These are phyloP conservation scores for Aspergillus olivimuriae DNA, from an alignment of 495 filamentous ascomycete species.

Conservation along the genomic window DNA sequence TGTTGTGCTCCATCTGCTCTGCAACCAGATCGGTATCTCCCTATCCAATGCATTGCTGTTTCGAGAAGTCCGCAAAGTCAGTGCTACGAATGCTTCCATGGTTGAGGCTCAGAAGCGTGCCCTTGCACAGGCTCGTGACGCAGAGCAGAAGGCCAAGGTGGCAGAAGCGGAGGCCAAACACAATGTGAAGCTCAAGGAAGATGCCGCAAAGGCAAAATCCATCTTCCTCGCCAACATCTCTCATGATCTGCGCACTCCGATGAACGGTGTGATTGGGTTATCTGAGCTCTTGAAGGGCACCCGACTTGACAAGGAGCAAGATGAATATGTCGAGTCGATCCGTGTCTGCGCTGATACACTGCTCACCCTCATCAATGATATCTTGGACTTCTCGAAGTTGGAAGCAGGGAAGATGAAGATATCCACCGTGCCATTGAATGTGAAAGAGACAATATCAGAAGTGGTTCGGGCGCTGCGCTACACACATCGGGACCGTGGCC, in stretches of 20 bases:
- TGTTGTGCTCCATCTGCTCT: constrained; percentile 76
- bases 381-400: constrained; percentile 87
- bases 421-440: constrained; percentile 75
- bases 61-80: constrained; percentile 73
- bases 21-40: constrained; percentile 85
- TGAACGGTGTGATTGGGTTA: constrained; percentile 88
- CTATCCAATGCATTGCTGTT: constrained; percentile 82
- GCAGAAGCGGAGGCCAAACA: constrained; percentile 79
- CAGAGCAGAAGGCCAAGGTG: constrained; percentile 75
- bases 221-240: constrained; percentile 93
- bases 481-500: constrained; percentile 70
- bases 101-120: constrained; percentile 79
- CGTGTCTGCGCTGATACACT: constrained; percentile 84
- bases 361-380: constrained; percentile 92
- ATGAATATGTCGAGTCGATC: constrained; percentile 88
- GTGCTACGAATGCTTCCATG: constrained; percentile 78
- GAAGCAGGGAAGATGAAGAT: constrained; percentile 96
- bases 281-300: constrained; percentile 80
- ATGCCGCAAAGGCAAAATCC: constrained; percentile 83
- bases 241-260: constrained; percentile 77
- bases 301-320: constrained; percentile 69
- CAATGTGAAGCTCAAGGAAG: constrained; percentile 83
- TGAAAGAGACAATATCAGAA: constrained; percentile 80
- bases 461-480: constrained; percentile 81
- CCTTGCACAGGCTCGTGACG: constrained; percentile 68